Base-by-base conservation (phyloP, 2,329 filamentous ascomycete genomes). In the Cordyceps fumosorosea region DNA sequence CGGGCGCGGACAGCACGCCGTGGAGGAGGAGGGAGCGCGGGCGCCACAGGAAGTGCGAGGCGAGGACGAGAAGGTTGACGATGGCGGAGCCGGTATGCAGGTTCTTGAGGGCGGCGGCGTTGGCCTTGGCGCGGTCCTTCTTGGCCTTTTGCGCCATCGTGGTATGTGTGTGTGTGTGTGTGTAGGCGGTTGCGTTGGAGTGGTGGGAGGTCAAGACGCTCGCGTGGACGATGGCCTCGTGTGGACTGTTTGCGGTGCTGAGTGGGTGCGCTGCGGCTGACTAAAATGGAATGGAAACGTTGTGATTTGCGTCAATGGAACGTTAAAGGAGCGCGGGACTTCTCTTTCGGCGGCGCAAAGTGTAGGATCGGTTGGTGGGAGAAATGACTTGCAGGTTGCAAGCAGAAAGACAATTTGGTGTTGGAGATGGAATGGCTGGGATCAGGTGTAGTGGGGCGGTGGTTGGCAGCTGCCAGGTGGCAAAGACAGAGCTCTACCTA, bases 21-120 rank as follows among this genome's bases (percentile, higher is more conserved):
- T 96, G 99, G 64, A 85, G 79, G 57, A 87, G 75, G 26, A 88
- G 77, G 14, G 57, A 60, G 58, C 58, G 58, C 64, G 87, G 88
- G 40, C 84, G 80, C 64, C 81, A 80, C 70, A 88, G 77, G 69
- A 89, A 81, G 74, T 89, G 86, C 64, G 89, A 82, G 57, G 91
- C 71, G 63, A 96, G 80, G 79, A 93, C 97, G 71, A 91, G 71
- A 63, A 74, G 70, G 74, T 98, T 92, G 71, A 96, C 78, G 67
- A 78, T 71, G 64, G 90, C 79, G 52, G 91, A 88, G 65, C 89
- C 89, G 61, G 90, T 79, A 74, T 96, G 93, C 29, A 95, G 90
- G 71, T 87, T 90, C 72, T 89, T 90, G 53, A 99, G 86, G 50
- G 89, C 81, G 40, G 85, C 80, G 53, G 84, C 80, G 75, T 98